Evolutionary conservation across 768 basidiomycete species (phyloP).

Genomic region (Coprinopsis strossmayeri): DNA sequence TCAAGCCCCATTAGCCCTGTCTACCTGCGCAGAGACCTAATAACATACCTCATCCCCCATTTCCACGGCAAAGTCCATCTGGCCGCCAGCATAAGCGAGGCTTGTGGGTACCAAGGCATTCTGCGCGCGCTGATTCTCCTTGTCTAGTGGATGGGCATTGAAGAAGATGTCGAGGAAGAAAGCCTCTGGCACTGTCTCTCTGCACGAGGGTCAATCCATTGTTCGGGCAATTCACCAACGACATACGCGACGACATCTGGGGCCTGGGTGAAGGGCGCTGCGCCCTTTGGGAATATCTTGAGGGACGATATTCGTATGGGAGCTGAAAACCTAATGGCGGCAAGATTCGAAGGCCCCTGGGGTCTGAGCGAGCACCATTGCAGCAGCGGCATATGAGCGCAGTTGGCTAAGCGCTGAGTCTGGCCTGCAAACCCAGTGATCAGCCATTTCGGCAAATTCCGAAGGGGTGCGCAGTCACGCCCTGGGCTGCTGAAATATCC

Average conservation of each 20-base stretch:
- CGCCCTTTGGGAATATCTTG: constrained; percentile 62
- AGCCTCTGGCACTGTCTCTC: constrained; percentile 63
- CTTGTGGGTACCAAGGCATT: constrained; percentile 70
- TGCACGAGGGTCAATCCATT: constrained; percentile 17
- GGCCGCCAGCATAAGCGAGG: constrained; percentile 66
- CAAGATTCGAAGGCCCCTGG: constrained; percentile 47
- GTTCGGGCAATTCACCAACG: not conserved
- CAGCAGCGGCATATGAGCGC: constrained; percentile 40
- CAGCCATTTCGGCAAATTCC: constrained; percentile 23
- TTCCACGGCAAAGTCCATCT: constrained; percentile 58
- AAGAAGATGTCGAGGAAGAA: constrained; percentile 74
- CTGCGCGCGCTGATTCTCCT: constrained; percentile 55
- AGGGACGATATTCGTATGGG: constrained; percentile 65
- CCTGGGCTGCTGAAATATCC: not conserved
- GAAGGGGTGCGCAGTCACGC: constrained; percentile 14
- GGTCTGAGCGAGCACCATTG: constrained; percentile 66
- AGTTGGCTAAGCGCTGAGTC: too few species aligned
- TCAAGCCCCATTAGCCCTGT: not conserved
- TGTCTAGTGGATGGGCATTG: constrained; percentile 58
- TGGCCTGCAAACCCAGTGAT: too few species aligned
- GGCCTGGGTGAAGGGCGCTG: constrained; percentile 52
- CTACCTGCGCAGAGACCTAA: not conserved
- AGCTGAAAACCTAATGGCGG: constrained; percentile 64
- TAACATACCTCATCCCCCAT: constrained; percentile 61
- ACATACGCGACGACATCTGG: constrained; percentile 61